Conservation (phyloP, 2,329 filamentous ascomycete genomes). For the Diaporthe eres region DNA sequence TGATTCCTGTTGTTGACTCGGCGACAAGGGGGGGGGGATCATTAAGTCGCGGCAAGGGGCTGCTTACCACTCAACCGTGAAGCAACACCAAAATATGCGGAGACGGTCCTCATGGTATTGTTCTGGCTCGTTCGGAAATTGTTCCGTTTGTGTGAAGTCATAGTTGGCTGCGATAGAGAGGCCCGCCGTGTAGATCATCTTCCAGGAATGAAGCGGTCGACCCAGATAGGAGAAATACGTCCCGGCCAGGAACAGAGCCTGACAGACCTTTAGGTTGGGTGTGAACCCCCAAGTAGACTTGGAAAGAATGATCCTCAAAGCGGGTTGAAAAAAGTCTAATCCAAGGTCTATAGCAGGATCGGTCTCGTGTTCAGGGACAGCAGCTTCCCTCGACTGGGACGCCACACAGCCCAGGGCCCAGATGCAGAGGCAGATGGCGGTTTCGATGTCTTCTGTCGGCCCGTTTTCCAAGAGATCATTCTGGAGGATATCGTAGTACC, state of each 20-base stretch:
- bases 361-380: neutral
- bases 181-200: conserved; percentile 52
- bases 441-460: conserved; percentile 48
- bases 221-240: conserved; percentile 55
- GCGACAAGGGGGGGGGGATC: neutral
- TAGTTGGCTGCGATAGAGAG: neutral
- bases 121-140: conserved; percentile 3
- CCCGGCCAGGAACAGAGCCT: conserved; percentile 54
- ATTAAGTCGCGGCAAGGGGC: neutral
- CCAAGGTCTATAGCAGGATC: conserved; percentile 48
- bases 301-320: conserved; percentile 52
- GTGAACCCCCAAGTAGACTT: conserved; percentile 52
- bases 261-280: conserved; percentile 49
- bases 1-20: neutral
- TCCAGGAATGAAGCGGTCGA: conserved; percentile 54
- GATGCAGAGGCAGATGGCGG: conserved; percentile 54
- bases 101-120: conserved; percentile 61
- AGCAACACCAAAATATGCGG: conserved; percentile 79
- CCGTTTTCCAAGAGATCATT: conserved; percentile 46
- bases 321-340: conserved; percentile 52
- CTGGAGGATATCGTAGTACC: conserved; percentile 50
- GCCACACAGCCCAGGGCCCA: conserved; percentile 53
- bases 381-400: conserved; percentile 22
- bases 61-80: conserved; percentile 77
- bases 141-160: neutral